phyloP scores from a whole-genome alignment of 2,329 filamentous ascomycete species.

The Sarocladium strictum region DNA sequence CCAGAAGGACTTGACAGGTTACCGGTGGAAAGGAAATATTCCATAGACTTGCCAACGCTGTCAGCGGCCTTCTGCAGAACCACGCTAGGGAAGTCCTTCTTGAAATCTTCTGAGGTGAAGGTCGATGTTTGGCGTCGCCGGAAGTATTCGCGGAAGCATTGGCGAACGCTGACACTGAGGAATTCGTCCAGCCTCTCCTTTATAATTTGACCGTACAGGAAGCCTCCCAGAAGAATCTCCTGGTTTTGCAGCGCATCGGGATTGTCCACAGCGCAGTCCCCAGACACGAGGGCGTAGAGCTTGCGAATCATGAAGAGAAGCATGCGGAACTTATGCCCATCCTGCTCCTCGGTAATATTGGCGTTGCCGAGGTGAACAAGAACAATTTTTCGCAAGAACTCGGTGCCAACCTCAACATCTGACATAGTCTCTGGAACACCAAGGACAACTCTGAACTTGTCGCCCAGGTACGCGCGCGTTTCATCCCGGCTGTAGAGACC shows the following conservation, averaged over 20 bases:
- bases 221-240: slow-evolving; percentile 87
- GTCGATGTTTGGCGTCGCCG: slow-evolving; percentile 54
- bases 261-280: slow-evolving; percentile 90
- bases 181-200: slow-evolving; percentile 94
- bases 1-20: slow-evolving; percentile 89
- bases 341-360: slow-evolving; percentile 75
- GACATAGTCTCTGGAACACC: slow-evolving; percentile 78
- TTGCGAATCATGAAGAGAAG: slow-evolving; percentile 95
- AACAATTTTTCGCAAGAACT: slow-evolving; percentile 85
- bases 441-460: slow-evolving; percentile 85
- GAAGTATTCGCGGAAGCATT: slow-evolving; percentile 50
- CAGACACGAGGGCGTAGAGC: slow-evolving; percentile 85
- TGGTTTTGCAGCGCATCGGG: slow-evolving; percentile 96
- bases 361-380: slow-evolving; percentile 85
- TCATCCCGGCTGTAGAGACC: slow-evolving; percentile 74
- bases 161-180: slow-evolving; percentile 50
- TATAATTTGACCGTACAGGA: slow-evolving; percentile 89
- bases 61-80: slow-evolving; percentile 81
- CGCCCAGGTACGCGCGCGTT: slow-evolving; percentile 79
- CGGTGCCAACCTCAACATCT: slow-evolving; percentile 82
- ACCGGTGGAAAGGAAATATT: slow-evolving; percentile 95
- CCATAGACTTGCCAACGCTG: slow-evolving; percentile 77
- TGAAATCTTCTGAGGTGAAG: slow-evolving; percentile 73
- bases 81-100: slow-evolving; percentile 69
- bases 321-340: slow-evolving; percentile 90